Percentiles rank a stretch among this genome's conserved stretches.
phyloP scores from a whole-genome alignment of 225 moss, liverwort and hornwort genomes.

The Asterella californica region DNA sequence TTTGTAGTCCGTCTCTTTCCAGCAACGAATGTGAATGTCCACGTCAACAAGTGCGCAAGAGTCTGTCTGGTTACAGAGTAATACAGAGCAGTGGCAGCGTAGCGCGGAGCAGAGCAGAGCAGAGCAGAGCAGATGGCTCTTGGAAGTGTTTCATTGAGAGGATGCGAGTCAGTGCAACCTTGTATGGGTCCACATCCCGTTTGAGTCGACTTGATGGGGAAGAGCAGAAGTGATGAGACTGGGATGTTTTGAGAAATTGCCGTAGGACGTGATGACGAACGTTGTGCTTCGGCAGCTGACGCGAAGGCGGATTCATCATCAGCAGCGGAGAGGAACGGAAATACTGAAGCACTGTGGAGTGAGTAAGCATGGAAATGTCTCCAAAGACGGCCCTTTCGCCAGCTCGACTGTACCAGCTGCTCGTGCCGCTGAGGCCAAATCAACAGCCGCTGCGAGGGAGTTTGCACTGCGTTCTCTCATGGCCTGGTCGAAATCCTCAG shows the following conservation, averaged over 20 bases:
- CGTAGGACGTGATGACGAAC: not conserved
- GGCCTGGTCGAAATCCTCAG: not conserved
- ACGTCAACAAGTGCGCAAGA: too few species aligned
- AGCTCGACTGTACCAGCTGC: not conserved
- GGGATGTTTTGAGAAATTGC: not conserved
- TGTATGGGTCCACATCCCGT: too few species aligned
- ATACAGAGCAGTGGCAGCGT: too few species aligned
- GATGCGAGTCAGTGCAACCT: too few species aligned
- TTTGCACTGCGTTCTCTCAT: not conserved
- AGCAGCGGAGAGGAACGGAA: not conserved
- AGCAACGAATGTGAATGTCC: too few species aligned
- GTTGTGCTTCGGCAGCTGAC: conserved; percentile 5
- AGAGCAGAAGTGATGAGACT: not conserved
- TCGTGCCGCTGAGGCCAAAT: not conserved
- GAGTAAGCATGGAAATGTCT: not conserved
- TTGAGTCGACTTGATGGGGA: not conserved
- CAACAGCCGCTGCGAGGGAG: not conserved
- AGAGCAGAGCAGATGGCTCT: too few species aligned
- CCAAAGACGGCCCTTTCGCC: not conserved
- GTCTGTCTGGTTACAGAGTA: too few species aligned
- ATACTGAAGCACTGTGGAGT: too few species aligned
- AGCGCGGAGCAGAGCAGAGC: too few species aligned
- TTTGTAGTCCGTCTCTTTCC: too few species aligned
- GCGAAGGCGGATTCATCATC: not conserved
- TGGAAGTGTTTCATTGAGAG: too few species aligned